These are phyloP conservation scores for Groenewaldozyma tartarivorans DNA, from an alignment of 805 yeast genomes.

Conservation along the genomic window DNA sequence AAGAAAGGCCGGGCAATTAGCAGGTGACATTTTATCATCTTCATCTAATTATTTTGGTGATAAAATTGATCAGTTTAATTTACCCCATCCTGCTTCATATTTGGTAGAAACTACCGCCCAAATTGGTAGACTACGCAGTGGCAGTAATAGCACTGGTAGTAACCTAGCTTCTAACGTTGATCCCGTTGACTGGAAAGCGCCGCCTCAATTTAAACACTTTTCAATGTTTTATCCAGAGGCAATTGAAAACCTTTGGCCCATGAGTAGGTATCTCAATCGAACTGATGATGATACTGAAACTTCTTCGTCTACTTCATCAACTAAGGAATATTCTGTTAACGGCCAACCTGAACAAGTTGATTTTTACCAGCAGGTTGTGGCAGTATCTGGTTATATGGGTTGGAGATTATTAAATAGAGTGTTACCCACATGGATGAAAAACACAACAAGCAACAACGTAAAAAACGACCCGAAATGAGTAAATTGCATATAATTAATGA, in stretches of 20 bases:
- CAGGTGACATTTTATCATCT: conserved; percentile 15
- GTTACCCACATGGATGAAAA: conserved; percentile 13
- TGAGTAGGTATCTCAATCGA: neutral
- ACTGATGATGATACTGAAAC: neutral
- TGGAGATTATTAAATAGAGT: conserved; percentile 13
- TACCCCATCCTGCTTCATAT: neutral
- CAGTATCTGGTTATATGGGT: conserved; percentile 17
- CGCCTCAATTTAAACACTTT: too few species aligned
- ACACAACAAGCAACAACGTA: too few species aligned
- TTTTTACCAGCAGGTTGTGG: conserved; percentile 14
- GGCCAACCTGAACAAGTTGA: neutral
- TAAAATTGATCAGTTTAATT: conserved; percentile 4
- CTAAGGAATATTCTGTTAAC: neutral
- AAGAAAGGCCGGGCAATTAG: conserved; percentile 13
- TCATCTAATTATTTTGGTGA: conserved; percentile 14
- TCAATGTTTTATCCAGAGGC: too few species aligned
- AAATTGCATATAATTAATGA: neutral
- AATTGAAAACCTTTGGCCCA: neutral
- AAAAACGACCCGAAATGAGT: neutral
- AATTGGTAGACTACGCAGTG: too few species aligned
- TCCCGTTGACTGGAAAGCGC: too few species aligned
- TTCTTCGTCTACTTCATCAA: neutral
- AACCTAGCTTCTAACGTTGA: too few species aligned
- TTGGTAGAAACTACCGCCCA: too few species aligned
- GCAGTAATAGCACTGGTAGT: neutral